Evolutionary conservation across 768 basidiomycete genomes (phyloP), one percentile per base, ranked within the genome.

Genomic region (Mycena olivaceomarginata): DNA sequence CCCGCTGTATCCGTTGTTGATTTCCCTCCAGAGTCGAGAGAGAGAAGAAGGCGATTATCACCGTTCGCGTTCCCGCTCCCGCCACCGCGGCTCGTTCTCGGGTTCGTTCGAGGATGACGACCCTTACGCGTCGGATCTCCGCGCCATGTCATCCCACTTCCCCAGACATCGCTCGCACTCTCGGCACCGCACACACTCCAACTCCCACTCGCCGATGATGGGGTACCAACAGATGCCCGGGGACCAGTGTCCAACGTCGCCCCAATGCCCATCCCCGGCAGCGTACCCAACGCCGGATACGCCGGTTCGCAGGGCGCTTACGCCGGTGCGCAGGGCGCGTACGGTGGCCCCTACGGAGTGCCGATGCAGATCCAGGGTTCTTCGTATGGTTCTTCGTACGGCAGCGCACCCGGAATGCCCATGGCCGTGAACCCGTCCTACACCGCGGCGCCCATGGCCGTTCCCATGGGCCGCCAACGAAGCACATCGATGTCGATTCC

Each of bases 401-500:
- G 74, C 59, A 10, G 31, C 51, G 43, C 40, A 37, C 37, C 65
- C 20, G 72, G 67, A 18, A 78, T 83, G 71, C 80, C 75, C 31
- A 70, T 78, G 73, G 60, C 69, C 62, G 53, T 72, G 25, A 56
- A 63, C 62, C 78, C 74, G 31, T 43, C 80, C 1, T 79, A 75
- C 45, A 41, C 40, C 15, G 64, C 66, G 5, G 70, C 63, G 5
- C 76, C 85, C 5, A 67, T 85, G 37, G 81, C 79, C 43, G 73
- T 83, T 22, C 84, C 82, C 13, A 78, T 82, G 76, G 82, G 77
- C 18, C 68, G 69, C 0, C 74, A 45, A 31, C 83, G 86, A 69
- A 87, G 84, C 67, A 79, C 82, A 31, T 88, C 88, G 8, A 84
- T 85, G 74, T 85, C 87, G 25, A 86, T 87, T 60, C 80, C 85